These are phyloP conservation scores for Penicillium psychrosexuale DNA, from an alignment of 2,329 filamentous ascomycete species.

Conservation along the genomic window DNA sequence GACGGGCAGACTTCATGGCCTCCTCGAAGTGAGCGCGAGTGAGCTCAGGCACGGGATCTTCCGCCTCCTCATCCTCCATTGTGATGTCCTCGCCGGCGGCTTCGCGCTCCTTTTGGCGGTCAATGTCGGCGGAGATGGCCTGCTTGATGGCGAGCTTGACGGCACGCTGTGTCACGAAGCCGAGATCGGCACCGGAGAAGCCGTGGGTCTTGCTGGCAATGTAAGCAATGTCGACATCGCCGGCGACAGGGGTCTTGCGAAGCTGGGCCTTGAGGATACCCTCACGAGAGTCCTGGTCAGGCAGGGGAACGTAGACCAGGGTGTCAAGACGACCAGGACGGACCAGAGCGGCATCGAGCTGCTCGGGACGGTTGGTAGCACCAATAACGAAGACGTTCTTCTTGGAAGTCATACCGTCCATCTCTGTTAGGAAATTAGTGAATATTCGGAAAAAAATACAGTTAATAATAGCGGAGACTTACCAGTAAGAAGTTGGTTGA, in stretches of 20 bases:
- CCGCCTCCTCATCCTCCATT: conserved; percentile 65
- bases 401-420: conserved; percentile 99
- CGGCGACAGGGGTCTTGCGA: conserved; percentile 90
- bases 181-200: conserved; percentile 98
- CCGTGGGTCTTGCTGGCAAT: conserved; percentile 97
- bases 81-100: conserved; percentile 70
- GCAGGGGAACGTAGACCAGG: conserved; percentile 95
- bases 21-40: conserved; percentile 98
- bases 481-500: conserved; percentile 98
- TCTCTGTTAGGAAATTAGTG: conserved; percentile 63
- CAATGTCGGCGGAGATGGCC: conserved; percentile 83
- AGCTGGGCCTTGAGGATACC: conserved; percentile 93
- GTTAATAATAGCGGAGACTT: conserved; percentile 43
- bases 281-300: conserved; percentile 83
- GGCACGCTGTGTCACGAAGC: conserved; percentile 96
- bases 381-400: conserved; percentile 99
- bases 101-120: conserved; percentile 84
- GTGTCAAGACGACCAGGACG: conserved; percentile 98
- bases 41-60: conserved; percentile 93
- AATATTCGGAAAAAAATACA: not conserved
- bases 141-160: conserved; percentile 99
- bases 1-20: conserved; percentile 91
- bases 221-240: conserved; percentile 82
- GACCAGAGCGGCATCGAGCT: conserved; percentile 96
- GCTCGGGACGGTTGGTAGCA: conserved; percentile 96